phyloP scores from a whole-genome alignment of 345 rosid species.

The Syzygium aqueum region DNA sequence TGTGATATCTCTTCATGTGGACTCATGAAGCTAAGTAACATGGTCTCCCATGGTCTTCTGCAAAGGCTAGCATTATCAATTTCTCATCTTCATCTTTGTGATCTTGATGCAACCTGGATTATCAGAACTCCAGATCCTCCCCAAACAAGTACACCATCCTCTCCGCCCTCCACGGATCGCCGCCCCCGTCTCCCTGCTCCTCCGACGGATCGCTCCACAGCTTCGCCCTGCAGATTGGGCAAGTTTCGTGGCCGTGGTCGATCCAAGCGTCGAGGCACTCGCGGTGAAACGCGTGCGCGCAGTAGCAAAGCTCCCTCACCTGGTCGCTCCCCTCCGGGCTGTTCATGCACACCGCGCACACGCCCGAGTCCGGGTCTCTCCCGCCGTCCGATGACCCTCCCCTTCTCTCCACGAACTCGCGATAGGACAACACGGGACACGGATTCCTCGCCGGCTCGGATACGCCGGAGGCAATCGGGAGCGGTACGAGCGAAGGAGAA shows the following conservation, averaged over 20 bases:
- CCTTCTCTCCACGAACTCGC: neutral
- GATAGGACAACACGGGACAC: neutral
- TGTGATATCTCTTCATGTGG: neutral
- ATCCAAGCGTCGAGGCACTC: constrained; percentile 9
- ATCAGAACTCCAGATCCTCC: neutral
- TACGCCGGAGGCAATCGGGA: neutral
- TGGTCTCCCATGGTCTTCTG: neutral
- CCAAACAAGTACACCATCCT: constrained; percentile 15
- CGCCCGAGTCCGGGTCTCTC: neutral
- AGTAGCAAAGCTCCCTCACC: constrained; percentile 1
- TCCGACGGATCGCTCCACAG: neutral
- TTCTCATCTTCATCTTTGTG: neutral
- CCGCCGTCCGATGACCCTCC: neutral
- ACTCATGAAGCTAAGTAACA: neutral
- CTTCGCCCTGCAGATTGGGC: constrained; percentile 5
- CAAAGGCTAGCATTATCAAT: neutral
- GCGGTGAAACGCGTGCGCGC: constrained; percentile 1
- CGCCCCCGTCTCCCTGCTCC: neutral
- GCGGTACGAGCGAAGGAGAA: constrained; percentile 1
- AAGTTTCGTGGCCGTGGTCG: neutral
- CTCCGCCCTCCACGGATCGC: constrained; percentile 9
- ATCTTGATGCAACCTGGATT: neutral
- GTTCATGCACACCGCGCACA: constrained; percentile 2
- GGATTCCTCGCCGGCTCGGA: neutral
- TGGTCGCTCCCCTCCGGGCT: neutral